phyloP scores from a whole-genome alignment of 176 grass and related monocot genomes.

The Dendrocalamus sinicus region DNA sequence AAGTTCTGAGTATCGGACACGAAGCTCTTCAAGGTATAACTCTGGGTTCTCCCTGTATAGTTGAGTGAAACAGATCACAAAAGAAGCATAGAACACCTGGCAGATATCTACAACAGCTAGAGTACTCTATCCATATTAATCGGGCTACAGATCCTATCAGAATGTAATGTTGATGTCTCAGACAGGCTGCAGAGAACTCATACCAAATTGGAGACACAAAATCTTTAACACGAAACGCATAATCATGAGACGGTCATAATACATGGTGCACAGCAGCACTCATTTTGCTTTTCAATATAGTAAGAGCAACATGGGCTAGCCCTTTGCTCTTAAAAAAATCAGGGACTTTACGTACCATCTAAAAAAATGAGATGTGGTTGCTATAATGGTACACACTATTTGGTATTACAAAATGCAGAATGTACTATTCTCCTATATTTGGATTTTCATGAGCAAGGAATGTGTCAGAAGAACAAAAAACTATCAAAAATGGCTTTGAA shows the following conservation, averaged over 20 bases:
- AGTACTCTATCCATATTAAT: constrained; percentile 21
- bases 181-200: neutral
- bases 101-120: constrained; percentile 27
- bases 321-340: neutral
- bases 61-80: constrained; percentile 43
- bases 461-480: neutral
- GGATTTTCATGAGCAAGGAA: neutral
- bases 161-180: neutral
- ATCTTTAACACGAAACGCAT: neutral
- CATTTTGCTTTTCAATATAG: constrained; percentile 20
- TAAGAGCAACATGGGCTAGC: neutral
- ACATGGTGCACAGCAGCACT: constrained; percentile 5
- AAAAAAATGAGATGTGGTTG: neutral
- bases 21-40: constrained; percentile 87
- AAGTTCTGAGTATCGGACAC: constrained; percentile 68
- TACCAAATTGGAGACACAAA: constrained; percentile 9
- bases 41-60: constrained; percentile 86
- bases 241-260: neutral
- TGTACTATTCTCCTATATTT: constrained; percentile 26
- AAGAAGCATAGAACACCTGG: neutral
- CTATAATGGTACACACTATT: constrained; percentile 21
- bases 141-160: neutral
- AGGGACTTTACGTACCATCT: neutral
- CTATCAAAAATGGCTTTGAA: neutral
- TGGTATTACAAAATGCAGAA: constrained; percentile 36